Conservation (phyloP, 257 asterid species). For the Nicotiana knightiana region DNA sequence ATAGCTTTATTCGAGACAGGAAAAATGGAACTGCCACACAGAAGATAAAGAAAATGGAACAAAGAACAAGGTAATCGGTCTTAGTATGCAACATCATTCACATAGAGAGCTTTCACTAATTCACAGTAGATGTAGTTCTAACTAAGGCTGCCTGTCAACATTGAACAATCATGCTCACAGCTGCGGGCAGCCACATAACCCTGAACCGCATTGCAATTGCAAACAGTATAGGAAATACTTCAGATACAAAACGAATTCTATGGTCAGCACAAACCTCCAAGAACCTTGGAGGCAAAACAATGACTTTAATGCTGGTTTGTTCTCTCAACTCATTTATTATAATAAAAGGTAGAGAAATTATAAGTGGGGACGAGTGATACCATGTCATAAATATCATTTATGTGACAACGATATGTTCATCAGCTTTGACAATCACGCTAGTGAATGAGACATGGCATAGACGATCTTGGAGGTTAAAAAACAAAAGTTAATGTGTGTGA, state of each 20-base stretch:
- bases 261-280: neutral
- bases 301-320: neutral
- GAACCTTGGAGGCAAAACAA: neutral
- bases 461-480: neutral
- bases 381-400: neutral
- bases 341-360: neutral
- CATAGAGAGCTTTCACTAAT: neutral
- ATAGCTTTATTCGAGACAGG: neutral
- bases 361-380: neutral
- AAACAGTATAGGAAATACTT: neutral
- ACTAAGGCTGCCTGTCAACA: neutral
- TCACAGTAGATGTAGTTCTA: neutral
- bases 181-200: neutral
- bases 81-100: neutral
- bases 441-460: neutral
- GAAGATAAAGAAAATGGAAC: neutral
- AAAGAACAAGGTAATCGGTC: neutral
- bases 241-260: neutral
- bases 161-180: neutral
- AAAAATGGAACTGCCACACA: neutral
- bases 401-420: neutral
- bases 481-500: neutral
- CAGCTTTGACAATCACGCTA: neutral
- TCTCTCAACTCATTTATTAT: neutral
- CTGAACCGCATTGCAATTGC: neutral